phyloP scores from a whole-genome alignment of 768 basidiomycete genomes.

The Piloderma croceum region DNA sequence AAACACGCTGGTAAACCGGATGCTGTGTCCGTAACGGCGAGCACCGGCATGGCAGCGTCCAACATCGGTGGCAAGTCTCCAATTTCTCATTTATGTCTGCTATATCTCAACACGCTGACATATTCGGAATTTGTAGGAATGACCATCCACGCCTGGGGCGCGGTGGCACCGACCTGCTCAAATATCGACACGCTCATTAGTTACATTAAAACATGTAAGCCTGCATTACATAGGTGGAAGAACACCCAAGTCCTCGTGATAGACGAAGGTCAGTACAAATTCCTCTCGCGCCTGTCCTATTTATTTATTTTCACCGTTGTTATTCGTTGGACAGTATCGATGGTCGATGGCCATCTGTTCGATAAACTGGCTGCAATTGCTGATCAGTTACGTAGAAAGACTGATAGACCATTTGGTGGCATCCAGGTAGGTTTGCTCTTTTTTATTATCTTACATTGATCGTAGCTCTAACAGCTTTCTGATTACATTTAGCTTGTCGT shows the following conservation, averaged over 20 bases:
- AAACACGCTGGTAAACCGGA: neutral
- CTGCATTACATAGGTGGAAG: constrained; percentile 53
- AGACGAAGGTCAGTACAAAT: constrained; percentile 59
- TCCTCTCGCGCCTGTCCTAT: too few relatives aligned
- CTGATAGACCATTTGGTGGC: constrained; percentile 53
- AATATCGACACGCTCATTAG: constrained; percentile 42
- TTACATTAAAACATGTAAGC: constrained; percentile 48
- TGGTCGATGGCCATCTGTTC: constrained; percentile 61
- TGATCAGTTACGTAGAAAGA: constrained; percentile 43
- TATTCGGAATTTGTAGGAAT: too few relatives aligned
- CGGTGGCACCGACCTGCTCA: constrained; percentile 51
- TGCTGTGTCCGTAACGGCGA: constrained; percentile 40
- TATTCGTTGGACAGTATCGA: constrained; percentile 43
- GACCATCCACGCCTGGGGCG: constrained; percentile 59
- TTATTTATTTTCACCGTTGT: neutral
- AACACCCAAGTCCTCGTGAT: constrained; percentile 54
- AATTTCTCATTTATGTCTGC: neutral
- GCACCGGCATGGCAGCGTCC: constrained; percentile 40
- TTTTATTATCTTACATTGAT: neutral
- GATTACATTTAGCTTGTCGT: constrained; percentile 36
- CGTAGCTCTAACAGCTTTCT: neutral
- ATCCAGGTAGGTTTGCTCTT: constrained; percentile 43
- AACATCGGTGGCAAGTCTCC: constrained; percentile 38
- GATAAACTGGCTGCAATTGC: constrained; percentile 55
- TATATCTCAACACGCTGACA: too few relatives aligned